A percentile compares a stretch with the other conserved stretches of the same genome.
These are phyloP conservation scores for Taphrina flavorubra DNA, from an alignment of 1,139 yeast species.

Conservation along the genomic window DNA sequence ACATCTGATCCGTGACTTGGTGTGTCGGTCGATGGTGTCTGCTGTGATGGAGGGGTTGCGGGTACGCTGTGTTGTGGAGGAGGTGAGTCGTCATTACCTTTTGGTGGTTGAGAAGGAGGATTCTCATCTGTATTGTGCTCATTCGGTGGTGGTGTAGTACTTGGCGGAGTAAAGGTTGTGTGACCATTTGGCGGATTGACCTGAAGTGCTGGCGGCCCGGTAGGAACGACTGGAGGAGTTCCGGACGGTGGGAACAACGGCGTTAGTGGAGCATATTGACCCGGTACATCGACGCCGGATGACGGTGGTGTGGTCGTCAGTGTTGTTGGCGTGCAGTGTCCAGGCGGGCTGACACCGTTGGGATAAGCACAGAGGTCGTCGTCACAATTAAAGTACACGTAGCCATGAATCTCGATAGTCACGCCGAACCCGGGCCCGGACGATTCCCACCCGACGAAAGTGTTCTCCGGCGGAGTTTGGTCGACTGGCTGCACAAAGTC, in stretches of 20 bases:
- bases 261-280: slow-evolving; percentile 15
- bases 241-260: slow-evolving; percentile 12
- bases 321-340: not conserved
- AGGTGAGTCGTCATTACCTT: not conserved
- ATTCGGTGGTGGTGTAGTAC: not conserved
- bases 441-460: slow-evolving; percentile 2
- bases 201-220: slow-evolving; percentile 15
- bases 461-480: slow-evolving; percentile 14
- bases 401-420: slow-evolving; percentile 7
- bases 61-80: slow-evolving; percentile 5
- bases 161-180: not conserved
- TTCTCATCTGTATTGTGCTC: not conserved
- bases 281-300: slow-evolving; percentile 8
- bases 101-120: not conserved
- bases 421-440: not conserved
- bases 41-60: not conserved
- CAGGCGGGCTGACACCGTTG: not conserved
- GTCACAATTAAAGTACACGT: slow-evolving; percentile 7
- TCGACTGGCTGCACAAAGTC: slow-evolving; percentile 10
- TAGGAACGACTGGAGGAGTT: slow-evolving; percentile 3
- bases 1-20: slow-evolving; percentile 1
- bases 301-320: slow-evolving; percentile 8
- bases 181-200: slow-evolving; percentile 1
- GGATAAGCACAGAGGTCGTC: slow-evolving; percentile 20
- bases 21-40: not conserved